Evolutionary conservation across 768 basidiomycete species (phyloP), one percentile per base, ranked within the genome.

Genomic region (Russula compacta): DNA sequence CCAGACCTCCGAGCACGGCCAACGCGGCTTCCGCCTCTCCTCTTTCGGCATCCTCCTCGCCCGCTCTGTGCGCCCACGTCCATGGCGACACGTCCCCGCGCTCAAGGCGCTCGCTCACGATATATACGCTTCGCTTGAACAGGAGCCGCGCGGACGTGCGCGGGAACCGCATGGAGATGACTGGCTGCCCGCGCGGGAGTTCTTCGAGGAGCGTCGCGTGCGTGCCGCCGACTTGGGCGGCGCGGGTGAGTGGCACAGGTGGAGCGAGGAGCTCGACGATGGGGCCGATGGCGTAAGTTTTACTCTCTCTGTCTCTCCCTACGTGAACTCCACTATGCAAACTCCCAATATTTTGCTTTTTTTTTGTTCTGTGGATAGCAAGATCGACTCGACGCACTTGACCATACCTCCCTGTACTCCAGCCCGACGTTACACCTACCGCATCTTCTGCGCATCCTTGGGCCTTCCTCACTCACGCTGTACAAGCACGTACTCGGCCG

Each of bases 401-500:
- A 59, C 29, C 24, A 29, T 29, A 32, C n/a, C 5, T 53, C 36
- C 6, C 17, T 46, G 19, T 19, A 73, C 65, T 64, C 69, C 17
- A 78, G 79, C 63, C 89, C 88, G 6, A 83, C 84, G 5, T 72
- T 86, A 2, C 87, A 89, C 64, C 81, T 93, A 43, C 80, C 90
- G 0, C 86, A 89, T 60, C 74, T 92, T 21, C 73, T 92, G 33
- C 83, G 85, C 33, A 83, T 91, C 55, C 76, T 93, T 29, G 91
- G 91, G 0, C 88, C 89, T 0, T 88, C 89, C 1, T 81, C 83
- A 0, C 73, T 92, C 39, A 92, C 88, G 0, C 71, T 92, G 2
- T 89, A 89, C 74, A 91, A 91, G 67, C 83, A 91, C 66, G 81
- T 89, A 15, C 77, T 92, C 5, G 85, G 84, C 0, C 80, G 90